Conservation (phyloP, 73 alveolate genomes). For the Diophrys sp. region DNA sequence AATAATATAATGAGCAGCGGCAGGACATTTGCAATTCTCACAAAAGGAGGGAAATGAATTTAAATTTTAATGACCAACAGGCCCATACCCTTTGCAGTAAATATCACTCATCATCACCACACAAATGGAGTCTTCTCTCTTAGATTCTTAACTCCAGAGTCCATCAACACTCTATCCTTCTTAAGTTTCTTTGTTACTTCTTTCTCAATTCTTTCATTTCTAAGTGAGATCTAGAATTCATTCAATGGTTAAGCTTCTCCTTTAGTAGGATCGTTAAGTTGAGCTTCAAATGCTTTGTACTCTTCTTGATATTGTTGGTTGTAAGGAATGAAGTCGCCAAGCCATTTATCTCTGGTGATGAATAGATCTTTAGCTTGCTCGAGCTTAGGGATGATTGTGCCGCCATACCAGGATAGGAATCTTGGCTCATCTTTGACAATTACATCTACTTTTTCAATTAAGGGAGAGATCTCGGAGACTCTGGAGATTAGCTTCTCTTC, state of each 20-base stretch:
- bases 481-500: conserved; percentile 85
- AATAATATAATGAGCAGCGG: too few relatives aligned
- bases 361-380: conserved; percentile 88
- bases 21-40: too few relatives aligned
- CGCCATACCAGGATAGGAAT: conserved; percentile 90
- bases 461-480: conserved; percentile 70
- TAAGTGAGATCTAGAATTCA: conserved; percentile 11
- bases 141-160: conserved; percentile 76
- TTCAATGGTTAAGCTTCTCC: neutral
- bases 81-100: too few relatives aligned
- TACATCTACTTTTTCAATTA: conserved; percentile 80
- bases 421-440: conserved; percentile 64
- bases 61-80: too few relatives aligned
- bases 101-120: too few relatives aligned
- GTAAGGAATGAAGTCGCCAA: conserved; percentile 62
- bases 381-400: conserved; percentile 79
- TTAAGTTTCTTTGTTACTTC: conserved; percentile 70
- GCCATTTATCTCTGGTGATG: conserved; percentile 83
- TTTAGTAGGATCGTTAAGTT: conserved; percentile 5
- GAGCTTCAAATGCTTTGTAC: conserved; percentile 33
- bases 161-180: conserved; percentile 70
- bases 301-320: conserved; percentile 46
- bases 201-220: conserved; percentile 42
- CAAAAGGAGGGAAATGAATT: too few relatives aligned
- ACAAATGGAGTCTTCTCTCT: conserved; percentile 81